Percentiles rank a stretch among this genome's conserved stretches.
phyloP scores from a whole-genome alignment of 805 yeast genomes.

The Nakazawaea anatomiae region DNA sequence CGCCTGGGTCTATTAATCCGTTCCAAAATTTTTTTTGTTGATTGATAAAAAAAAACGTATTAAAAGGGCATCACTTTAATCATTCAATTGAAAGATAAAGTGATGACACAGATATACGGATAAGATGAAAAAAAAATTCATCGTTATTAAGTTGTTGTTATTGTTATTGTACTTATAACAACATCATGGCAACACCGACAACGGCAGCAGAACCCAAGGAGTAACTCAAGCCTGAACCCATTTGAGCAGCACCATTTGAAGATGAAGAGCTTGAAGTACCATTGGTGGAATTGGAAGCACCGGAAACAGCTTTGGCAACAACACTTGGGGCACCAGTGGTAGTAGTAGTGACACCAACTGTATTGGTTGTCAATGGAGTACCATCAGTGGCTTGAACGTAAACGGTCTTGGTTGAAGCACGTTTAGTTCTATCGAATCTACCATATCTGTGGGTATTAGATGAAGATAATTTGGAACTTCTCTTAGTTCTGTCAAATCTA shows the following conservation, averaged over 20 bases:
- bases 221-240: constrained; percentile 14
- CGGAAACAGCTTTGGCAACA: constrained; percentile 14
- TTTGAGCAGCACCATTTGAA: constrained; percentile 18
- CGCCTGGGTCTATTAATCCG: not conserved
- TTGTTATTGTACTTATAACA: not conserved
- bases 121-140: not conserved
- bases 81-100: too few relatives aligned
- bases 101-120: too few relatives aligned
- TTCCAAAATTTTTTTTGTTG: not conserved
- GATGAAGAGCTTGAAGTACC: constrained; percentile 19
- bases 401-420: constrained; percentile 31
- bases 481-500: constrained; percentile 38
- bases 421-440: constrained; percentile 38
- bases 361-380: constrained; percentile 9
- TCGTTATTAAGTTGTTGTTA: too few relatives aligned
- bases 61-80: too few relatives aligned
- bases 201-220: constrained; percentile 9
- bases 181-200: constrained; percentile 6
- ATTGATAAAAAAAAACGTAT: too few relatives aligned
- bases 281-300: constrained; percentile 16
- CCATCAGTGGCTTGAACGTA: constrained; percentile 18
- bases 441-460: constrained; percentile 47
- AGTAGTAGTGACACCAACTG: too few relatives aligned
- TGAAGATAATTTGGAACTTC: constrained; percentile 22
- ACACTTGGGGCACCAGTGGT: not conserved